Percentiles rank a stretch among this genome's conserved stretches.
Evolutionary conservation across 2,329 filamentous ascomycete species (phyloP).

Genomic region (Colletotrichum sp.): DNA sequence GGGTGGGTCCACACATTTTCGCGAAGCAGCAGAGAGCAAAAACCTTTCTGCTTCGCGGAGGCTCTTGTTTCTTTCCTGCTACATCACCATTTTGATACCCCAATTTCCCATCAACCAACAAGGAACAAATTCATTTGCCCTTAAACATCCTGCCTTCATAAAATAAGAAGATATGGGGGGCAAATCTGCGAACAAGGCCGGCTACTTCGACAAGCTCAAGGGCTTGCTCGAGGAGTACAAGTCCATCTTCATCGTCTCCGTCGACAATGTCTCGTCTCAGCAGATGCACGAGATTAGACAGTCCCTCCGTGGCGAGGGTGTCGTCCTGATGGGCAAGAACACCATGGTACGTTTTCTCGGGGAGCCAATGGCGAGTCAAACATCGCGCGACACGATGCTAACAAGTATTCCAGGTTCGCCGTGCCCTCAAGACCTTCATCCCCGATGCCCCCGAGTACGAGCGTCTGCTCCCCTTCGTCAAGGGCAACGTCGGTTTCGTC

Average conservation of each 20-base stretch:
- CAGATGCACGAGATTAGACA: conserved; percentile 99
- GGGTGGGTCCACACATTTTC: conserved; percentile 7
- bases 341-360: conserved; percentile 78
- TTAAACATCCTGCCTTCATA: conserved; percentile 98
- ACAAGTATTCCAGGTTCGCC: conserved; percentile 71
- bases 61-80: neutral
- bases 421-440: conserved; percentile 96
- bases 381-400: neutral
- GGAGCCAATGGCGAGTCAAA: neutral
- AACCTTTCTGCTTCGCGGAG: neutral
- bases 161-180: conserved; percentile 97
- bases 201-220: conserved; percentile 99
- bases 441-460: conserved; percentile 94
- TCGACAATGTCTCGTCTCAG: conserved; percentile 99
- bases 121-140: conserved; percentile 60
- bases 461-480: conserved; percentile 93
- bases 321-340: conserved; percentile 99
- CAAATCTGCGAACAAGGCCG: conserved; percentile 93
- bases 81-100: conserved; percentile 21
- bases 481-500: conserved; percentile 98
- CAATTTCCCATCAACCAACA: conserved; percentile 23
- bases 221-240: conserved; percentile 93
- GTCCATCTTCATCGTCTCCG: conserved; percentile 95
- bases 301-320: conserved; percentile 86
- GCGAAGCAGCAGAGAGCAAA: conserved; percentile 10